Evolutionary conservation across 2,329 filamentous ascomycete genomes (phyloP).

Genomic region (Malbranchea cinnamomea): DNA sequence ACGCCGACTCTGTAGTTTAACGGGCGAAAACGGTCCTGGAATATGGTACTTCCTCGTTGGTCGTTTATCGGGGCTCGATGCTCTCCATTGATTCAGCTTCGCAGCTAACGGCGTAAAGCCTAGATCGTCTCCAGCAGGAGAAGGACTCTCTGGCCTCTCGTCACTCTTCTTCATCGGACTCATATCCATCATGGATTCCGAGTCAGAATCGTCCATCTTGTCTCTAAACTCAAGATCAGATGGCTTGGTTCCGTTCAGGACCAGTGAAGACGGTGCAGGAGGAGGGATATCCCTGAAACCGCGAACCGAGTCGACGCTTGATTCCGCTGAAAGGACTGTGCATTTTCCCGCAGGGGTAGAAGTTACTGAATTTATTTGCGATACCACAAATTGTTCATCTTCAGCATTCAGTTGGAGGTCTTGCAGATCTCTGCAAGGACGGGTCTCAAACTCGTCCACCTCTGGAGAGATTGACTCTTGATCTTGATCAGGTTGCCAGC

Average conservation of each 20-base stretch:
- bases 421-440: too few relatives aligned
- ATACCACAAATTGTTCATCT: conserved; percentile 9
- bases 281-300: conserved; percentile 10
- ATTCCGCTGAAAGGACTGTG: conserved; percentile 11
- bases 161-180: conserved; percentile 6
- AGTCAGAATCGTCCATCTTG: conserved; percentile 15
- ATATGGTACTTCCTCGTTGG: conserved; percentile 15
- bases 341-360: conserved; percentile 11
- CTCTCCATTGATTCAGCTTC: conserved; percentile 48
- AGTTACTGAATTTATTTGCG: conserved; percentile 6
- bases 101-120: conserved; percentile 51
- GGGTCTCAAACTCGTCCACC: too few relatives aligned
- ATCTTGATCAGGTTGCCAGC: too few relatives aligned
- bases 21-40: conserved; percentile 21
- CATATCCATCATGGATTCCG: conserved; percentile 13
- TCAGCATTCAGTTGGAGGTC: too few relatives aligned
- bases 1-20: not conserved
- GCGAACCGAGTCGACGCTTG: conserved; percentile 7
- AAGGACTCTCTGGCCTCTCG: not conserved
- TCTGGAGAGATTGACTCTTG: too few relatives aligned
- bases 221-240: conserved; percentile 11
- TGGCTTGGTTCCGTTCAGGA: conserved; percentile 5
- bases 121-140: conserved; percentile 15
- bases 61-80: conserved; percentile 38
- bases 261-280: conserved; percentile 12